A percentile compares a stretch with the other conserved stretches of the same genome.
Evolutionary conservation across 352 stramenopile genomes (phyloP).

Genomic region (Globisporangium radiosum): DNA sequence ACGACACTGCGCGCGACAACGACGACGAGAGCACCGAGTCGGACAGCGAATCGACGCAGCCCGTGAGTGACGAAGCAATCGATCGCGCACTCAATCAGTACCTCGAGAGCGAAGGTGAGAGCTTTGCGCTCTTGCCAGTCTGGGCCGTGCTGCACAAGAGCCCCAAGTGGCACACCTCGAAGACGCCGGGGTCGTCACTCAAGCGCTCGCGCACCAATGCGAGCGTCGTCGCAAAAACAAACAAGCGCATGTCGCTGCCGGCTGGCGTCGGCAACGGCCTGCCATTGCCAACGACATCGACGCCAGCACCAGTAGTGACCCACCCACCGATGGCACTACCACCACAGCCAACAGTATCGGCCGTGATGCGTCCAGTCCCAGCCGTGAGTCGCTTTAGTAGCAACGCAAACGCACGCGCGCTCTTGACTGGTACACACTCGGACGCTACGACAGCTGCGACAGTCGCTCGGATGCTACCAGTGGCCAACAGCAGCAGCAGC

Average conservation of each 20-base stretch:
- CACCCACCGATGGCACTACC: not conserved
- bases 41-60: no score
- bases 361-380: not conserved
- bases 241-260: not conserved
- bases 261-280: not conserved
- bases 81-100: slow-evolving; percentile 1
- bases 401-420: not conserved
- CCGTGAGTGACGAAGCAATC: not conserved
- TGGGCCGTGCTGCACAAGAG: slow-evolving; percentile 3
- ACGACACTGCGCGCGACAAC: not conserved
- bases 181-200: slow-evolving; percentile 2
- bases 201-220: slow-evolving; percentile 2
- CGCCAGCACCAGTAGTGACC: not conserved
- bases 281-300: not conserved
- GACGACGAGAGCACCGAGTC: no score
- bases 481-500: not conserved
- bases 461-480: not conserved
- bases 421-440: not conserved
- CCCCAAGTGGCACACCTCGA: slow-evolving; percentile 6
- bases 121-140: slow-evolving; percentile 2
- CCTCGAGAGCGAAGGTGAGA: slow-evolving; percentile 4
- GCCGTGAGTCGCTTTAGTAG: not conserved
- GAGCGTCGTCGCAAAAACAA: not conserved
- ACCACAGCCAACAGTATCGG: not conserved
- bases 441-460: not conserved